Conservation (phyloP, 192 early-diverging fungal species). For the Dissophora globulifera region DNA sequence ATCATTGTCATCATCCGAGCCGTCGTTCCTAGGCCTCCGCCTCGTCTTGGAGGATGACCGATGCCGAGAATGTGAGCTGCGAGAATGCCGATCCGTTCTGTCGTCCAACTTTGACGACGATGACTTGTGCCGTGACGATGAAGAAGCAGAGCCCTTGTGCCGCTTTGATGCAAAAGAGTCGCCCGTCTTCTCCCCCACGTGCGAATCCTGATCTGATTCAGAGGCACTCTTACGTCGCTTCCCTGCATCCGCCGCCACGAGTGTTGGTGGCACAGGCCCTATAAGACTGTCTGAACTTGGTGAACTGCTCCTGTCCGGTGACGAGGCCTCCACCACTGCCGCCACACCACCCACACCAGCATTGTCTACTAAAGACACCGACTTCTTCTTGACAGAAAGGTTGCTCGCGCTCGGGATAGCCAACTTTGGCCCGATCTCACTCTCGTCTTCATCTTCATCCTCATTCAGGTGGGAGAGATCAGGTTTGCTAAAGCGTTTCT, state of each 20-base stretch:
- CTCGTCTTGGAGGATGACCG: constrained; percentile 8
- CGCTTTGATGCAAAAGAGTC: constrained; percentile 3
- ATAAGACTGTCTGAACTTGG: constrained; percentile 6
- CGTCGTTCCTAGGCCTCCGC: background rate
- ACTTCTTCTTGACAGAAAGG: background rate
- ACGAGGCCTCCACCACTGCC: too few relatives aligned
- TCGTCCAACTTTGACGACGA: constrained; percentile 16
- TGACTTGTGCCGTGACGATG: constrained; percentile 13
- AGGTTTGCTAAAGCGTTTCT: background rate
- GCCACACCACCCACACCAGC: too few relatives aligned
- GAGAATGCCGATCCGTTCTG: background rate
- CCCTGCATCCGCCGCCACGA: background rate
- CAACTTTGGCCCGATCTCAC: constrained; percentile 14
- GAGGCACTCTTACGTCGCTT: background rate
- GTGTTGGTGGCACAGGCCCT: background rate
- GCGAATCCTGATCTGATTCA: background rate
- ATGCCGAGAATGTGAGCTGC: background rate
- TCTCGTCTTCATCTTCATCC: constrained; percentile 8
- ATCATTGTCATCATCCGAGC: background rate
- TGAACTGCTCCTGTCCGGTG: background rate
- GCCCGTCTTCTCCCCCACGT: background rate
- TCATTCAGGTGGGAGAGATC: constrained; percentile 13
- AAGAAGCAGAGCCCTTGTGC: background rate
- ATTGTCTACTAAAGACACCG: background rate
- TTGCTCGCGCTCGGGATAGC: constrained; percentile 3